Conservation (phyloP, 2,329 filamentous ascomycete species). For the Hypoxylon sp. region DNA sequence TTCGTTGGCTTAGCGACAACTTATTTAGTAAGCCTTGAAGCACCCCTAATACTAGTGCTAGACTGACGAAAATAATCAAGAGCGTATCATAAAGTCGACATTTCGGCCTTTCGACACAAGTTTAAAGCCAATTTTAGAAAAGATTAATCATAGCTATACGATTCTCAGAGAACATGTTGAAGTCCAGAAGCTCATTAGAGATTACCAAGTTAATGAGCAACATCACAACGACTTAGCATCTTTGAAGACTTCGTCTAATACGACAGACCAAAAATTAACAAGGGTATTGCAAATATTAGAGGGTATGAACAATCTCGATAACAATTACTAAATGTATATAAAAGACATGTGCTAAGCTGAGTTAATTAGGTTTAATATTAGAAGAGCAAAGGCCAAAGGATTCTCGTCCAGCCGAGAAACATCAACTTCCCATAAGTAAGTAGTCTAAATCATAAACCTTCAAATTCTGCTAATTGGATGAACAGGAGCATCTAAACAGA, state of each 20-base stretch:
- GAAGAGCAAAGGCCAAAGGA: neutral
- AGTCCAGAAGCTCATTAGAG: slow-evolving; percentile 1
- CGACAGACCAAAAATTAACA: neutral
- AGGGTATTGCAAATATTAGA: slow-evolving; percentile 6
- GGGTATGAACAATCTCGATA: neutral
- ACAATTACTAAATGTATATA: neutral
- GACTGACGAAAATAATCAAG: neutral
- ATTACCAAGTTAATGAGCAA: neutral
- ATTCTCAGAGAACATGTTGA: neutral
- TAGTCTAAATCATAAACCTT: neutral
- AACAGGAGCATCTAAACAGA: neutral
- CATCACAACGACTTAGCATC: neutral
- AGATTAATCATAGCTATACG: neutral
- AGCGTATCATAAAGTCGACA: slow-evolving; percentile 2
- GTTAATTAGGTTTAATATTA: neutral
- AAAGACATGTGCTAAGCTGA: neutral
- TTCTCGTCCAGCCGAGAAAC: neutral
- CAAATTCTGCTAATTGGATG: neutral
- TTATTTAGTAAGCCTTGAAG: neutral
- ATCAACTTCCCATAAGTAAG: neutral
- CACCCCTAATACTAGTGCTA: neutral
- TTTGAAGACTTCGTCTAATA: neutral
- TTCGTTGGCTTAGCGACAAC: neutral
- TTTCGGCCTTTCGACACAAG: neutral
- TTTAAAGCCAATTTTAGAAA: neutral